These are phyloP conservation scores for Thalassiosira allenii DNA, from an alignment of 352 stramenopile genomes.

Conservation along the genomic window DNA sequence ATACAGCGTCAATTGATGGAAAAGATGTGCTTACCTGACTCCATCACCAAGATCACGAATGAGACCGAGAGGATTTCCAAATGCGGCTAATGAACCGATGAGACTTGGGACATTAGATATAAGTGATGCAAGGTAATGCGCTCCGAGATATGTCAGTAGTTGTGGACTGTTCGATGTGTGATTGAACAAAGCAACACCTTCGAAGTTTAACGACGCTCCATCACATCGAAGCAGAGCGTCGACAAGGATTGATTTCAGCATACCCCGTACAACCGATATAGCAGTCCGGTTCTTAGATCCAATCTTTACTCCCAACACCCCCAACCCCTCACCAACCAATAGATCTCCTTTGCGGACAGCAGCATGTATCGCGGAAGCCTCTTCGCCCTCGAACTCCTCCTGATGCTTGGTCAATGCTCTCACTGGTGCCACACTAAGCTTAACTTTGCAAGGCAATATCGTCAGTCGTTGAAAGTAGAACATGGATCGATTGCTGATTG, in stretches of 20 bases:
- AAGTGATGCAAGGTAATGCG: slow-evolving; percentile 79
- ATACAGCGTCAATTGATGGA: slow-evolving; percentile 2
- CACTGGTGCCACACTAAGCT: slow-evolving; percentile 76
- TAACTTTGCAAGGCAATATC: slow-evolving; percentile 77
- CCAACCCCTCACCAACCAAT: slow-evolving; percentile 62
- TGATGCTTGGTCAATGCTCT: slow-evolving; percentile 71
- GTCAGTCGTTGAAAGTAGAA: slow-evolving; percentile 79
- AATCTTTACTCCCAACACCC: slow-evolving; percentile 76
- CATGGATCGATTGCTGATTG: slow-evolving; percentile 37
- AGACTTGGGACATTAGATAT: slow-evolving; percentile 79
- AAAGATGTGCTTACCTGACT: slow-evolving; percentile 49
- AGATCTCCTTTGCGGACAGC: slow-evolving; percentile 85
- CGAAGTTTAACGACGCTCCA: slow-evolving; percentile 74
- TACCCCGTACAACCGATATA: slow-evolving; percentile 70
- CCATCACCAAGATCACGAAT: slow-evolving; percentile 84
- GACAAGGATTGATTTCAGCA: slow-evolving; percentile 84
- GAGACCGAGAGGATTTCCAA: slow-evolving; percentile 88
- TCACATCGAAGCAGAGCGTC: slow-evolving; percentile 79
- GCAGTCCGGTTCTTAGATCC: slow-evolving; percentile 78
- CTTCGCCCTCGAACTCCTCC: slow-evolving; percentile 71
- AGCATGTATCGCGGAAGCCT: slow-evolving; percentile 77
- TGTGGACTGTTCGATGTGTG: slow-evolving; percentile 71
- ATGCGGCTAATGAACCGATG: slow-evolving; percentile 83
- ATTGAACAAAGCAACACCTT: slow-evolving; percentile 72
- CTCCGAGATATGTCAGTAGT: slow-evolving; percentile 68